phyloP scores from a whole-genome alignment of 1,284 basidiomycete species.

The Cutaneotrichosporon cutaneum region DNA sequence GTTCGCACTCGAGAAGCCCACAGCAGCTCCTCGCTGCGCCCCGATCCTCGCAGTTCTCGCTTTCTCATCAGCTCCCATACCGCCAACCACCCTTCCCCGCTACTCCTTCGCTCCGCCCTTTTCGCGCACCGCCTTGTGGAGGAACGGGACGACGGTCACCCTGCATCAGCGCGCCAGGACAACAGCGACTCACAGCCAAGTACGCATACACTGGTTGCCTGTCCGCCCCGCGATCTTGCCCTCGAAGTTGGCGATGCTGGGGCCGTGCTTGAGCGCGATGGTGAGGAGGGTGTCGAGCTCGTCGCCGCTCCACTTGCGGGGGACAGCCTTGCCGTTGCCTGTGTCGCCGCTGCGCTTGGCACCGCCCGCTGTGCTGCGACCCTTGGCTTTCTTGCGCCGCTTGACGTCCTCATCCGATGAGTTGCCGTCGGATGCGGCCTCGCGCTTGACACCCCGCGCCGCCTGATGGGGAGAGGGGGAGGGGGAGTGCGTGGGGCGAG shows the following conservation, averaged over 20 bases:
- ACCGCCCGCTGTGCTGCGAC: neutral
- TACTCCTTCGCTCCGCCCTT: neutral
- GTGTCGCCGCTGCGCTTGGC: too few species aligned
- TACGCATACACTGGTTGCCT: constrained; percentile 13
- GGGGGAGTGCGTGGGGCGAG: neutral
- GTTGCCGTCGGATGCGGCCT: neutral
- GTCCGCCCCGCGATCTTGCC: constrained; percentile 16
- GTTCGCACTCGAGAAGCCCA: neutral
- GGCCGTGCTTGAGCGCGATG: constrained; percentile 2
- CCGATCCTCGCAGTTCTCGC: neutral
- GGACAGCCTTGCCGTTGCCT: neutral
- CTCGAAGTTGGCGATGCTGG: constrained; percentile 14
- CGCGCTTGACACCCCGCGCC: neutral
- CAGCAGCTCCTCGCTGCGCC: neutral
- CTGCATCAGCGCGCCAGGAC: constrained; percentile 7
- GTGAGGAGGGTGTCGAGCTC: constrained; percentile 17
- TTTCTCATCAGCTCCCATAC: neutral
- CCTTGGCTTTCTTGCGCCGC: constrained; percentile 1
- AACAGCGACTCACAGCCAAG: constrained; percentile 16
- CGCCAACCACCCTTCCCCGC: neutral
- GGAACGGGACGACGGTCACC: constrained; percentile 11
- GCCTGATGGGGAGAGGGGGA: neutral
- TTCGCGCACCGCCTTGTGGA: constrained; percentile 11
- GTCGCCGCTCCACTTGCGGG: constrained; percentile 11
- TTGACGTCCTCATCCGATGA: neutral